Evolutionary conservation across 208 protist genomes (phyloP), one percentile per base, ranked within the genome.

Genomic region (Acanthamoeba divionensis): DNA sequence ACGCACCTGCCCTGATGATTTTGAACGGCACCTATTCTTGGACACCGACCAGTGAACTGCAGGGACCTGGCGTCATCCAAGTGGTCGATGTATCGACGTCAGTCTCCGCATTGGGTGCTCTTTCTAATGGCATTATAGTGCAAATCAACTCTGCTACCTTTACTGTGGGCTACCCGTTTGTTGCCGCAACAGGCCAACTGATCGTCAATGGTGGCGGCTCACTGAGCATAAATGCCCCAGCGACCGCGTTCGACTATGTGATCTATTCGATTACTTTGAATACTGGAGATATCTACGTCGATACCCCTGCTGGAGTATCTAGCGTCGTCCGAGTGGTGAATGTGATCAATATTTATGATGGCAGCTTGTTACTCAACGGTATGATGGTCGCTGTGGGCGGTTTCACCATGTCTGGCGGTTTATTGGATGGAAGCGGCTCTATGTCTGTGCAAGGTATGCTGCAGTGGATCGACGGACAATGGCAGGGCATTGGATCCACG

Each of bases 291-390:
- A 13, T 85, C 75, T 4, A 21, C 75, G 4, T 48, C 75, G 48
- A 54, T 54, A 8, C 75, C 15, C 75, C 31, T 85, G n/a, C 75
- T 66, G 75, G 75, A n/a, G 75, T 85, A 21, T 44, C n/a, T 29
- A 54, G 75, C 75, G 75, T 85, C 26, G 75, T 85, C 50, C 33
- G 47, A 48, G 75, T 85, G 4, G 21, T 85, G 52, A 85, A 85
- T 38, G 24, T 33, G 31, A 21, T 85, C 47, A 38, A 48, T 8
- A 54, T 85, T 6, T 44, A 12, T n/a, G 75, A 54, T 54, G 75
- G 75, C 50, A 63, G 21, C 9, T n/a, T 85, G 36, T 66, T 36
- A 48, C 60, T 66, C 75, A 60, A 48, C 52, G 13, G 47, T 54
- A 5, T 63, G 7, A 7, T 85, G 24, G 75, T 66, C 52, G 75